A percentile compares a stretch with the other conserved stretches of the same genome.
These are phyloP conservation scores for Phlebopus sp. DNA, from an alignment of 1,284 basidiomycete species.

Conservation along the genomic window DNA sequence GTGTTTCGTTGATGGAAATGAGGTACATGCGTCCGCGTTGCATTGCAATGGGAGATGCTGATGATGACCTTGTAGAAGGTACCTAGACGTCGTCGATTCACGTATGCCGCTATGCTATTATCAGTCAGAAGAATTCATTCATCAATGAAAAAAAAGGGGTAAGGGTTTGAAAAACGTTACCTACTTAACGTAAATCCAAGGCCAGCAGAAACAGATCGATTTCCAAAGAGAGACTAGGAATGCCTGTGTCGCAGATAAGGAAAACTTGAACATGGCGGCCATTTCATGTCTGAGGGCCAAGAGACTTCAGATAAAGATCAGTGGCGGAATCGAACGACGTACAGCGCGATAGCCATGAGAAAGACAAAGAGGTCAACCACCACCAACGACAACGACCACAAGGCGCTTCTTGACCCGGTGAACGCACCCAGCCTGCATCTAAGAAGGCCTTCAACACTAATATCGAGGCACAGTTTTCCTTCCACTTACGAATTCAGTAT, in stretches of 20 bases:
- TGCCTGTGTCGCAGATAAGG: conserved; percentile 51
- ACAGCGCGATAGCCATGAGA: conserved; percentile 51
- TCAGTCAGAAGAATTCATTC: conserved; percentile 2
- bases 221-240: conserved; percentile 49
- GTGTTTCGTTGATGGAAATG: conserved; percentile 4
- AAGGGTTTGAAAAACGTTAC: conserved; percentile 23
- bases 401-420: conserved; percentile 49
- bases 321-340: conserved; percentile 13
- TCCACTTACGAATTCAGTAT: conserved; percentile 39
- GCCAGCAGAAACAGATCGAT: conserved; percentile 47
- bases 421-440: conserved; percentile 36
- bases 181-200: conserved; percentile 49
- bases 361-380: conserved; percentile 53
- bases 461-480: not conserved
- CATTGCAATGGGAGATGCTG: conserved; percentile 1
- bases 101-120: not conserved
- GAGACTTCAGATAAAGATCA: not conserved
- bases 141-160: not conserved
- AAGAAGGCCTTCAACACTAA: not conserved
- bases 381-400: conserved; percentile 49
- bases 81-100: conserved; percentile 48
- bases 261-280: conserved; percentile 35
- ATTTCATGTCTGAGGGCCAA: conserved; percentile 34
- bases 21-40: not conserved
- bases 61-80: no score